Evolutionary conservation across 2,329 filamentous ascomycete species (phyloP).

Genomic region (Westerdykella ornata): DNA sequence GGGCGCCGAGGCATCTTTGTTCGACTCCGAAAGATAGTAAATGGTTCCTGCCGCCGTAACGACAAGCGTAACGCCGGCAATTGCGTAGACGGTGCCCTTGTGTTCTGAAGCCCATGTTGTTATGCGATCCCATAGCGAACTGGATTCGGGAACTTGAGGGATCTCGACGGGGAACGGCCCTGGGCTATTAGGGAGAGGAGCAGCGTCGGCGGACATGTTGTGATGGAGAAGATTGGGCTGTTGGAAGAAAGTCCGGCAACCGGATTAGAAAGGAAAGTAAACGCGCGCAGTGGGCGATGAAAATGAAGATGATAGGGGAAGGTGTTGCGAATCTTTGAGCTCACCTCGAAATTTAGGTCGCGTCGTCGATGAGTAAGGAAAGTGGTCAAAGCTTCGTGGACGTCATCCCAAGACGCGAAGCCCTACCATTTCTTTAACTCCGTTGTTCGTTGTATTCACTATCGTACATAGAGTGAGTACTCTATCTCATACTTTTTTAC

Average conservation of each 20-base stretch:
- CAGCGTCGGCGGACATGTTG: conserved; percentile 28
- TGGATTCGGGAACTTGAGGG: conserved; percentile 45
- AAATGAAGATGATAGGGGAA: conserved; percentile 10
- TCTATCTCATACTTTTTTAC: too few species aligned
- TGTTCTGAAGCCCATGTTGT: conserved; percentile 91
- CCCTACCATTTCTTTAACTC: background rate
- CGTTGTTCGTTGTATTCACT: too few species aligned
- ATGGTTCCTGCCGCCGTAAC: conserved; percentile 85
- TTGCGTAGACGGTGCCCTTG: conserved; percentile 91
- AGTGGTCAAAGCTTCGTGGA: conserved; percentile 9
- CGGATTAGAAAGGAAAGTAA: conserved; percentile 5
- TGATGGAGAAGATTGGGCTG: conserved; percentile 1
- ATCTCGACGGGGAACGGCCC: conserved; percentile 32
- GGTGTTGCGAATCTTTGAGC: conserved; percentile 5
- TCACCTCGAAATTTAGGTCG: conserved; percentile 15
- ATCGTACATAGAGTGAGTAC: too few species aligned
- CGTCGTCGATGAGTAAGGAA: conserved; percentile 5
- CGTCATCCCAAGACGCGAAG: conserved; percentile 4
- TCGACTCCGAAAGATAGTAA: conserved; percentile 70
- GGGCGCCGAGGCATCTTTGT: conserved; percentile 35
- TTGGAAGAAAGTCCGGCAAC: conserved; percentile 1
- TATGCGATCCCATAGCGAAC: conserved; percentile 81
- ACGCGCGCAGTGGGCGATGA: conserved; percentile 14
- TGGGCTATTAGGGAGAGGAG: conserved; percentile 25
- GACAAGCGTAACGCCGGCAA: conserved; percentile 88